Evolutionary conservation across 495 filamentous ascomycete genomes (phyloP), one percentile per base, ranked within the genome.

Genomic region (Halenospora varia): DNA sequence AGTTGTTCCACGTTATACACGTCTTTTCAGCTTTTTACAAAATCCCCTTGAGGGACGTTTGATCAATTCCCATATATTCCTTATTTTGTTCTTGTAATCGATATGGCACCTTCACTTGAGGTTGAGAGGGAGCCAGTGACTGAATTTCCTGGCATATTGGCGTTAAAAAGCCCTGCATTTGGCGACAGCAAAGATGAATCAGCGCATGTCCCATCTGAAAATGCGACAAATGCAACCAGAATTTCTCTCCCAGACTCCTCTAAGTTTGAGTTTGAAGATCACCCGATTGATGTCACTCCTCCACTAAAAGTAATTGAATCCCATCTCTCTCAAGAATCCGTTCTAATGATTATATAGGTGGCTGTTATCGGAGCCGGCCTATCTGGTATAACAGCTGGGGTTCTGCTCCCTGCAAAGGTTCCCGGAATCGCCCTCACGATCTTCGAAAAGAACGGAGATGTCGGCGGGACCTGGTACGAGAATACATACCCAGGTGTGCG

Each of bases 401-500:
- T 75, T 19, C 53, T 82, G 25, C 64, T 83, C 0, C 79, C 78
- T 1, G 71, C 66, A 6, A 81, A 81, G 49, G 61, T 49, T 24
- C 10, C 47, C 9, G n/a, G 22, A 10, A 13, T 49, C 20, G 23
- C 3, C 11, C 47, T 13, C 22, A 25, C 19, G 23, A 77, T 90
- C 41, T 93, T 89, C 68, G 89, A 93, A 66, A 91, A 90, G 77
- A 92, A 92, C 60, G 66, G 66, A 0, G 86, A 87, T 51, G 75
- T 82, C 52, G 81, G 80, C 9, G 81, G 81, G 11, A 83, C 81
- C 1, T 84, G 81, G 81, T 73, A 75, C 55, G 81, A 83, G 65
- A 84, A 83, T 61, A 71, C 74, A n/a, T 84, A 84, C 50, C 78
- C 78, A 0, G 79, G 78, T 22, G 80, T 77, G 61, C 64, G 64